phyloP scores from a whole-genome alignment of 225 moss, liverwort and hornwort genomes.

The Climacium dendroides region DNA sequence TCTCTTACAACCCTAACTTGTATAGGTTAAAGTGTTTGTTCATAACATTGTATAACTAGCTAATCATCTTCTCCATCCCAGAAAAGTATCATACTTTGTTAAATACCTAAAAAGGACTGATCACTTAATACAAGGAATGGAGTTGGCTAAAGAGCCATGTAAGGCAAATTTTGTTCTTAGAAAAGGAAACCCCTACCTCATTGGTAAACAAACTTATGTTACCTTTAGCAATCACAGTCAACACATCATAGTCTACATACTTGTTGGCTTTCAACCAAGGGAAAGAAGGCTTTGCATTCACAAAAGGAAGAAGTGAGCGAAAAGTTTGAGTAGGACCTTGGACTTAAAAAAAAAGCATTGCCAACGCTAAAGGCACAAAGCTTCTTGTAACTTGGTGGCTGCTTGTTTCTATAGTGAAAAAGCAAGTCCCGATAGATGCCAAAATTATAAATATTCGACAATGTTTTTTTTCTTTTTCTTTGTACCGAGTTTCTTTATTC shows the following conservation, averaged over 20 bases:
- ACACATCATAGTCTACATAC: background rate
- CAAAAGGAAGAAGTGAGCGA: background rate
- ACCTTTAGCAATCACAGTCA: background rate
- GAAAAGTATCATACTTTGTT: too few species aligned
- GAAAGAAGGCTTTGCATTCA: background rate
- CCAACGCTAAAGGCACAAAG: background rate
- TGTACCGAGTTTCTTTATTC: background rate
- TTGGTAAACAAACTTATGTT: too few species aligned
- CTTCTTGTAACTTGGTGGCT: background rate
- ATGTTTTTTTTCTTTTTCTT: background rate
- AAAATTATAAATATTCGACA: background rate
- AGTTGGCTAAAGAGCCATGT: too few species aligned
- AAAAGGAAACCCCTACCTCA: too few species aligned
- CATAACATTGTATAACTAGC: too few species aligned
- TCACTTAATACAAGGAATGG: too few species aligned
- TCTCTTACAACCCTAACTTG: background rate
- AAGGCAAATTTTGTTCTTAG: too few species aligned
- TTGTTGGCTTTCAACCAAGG: background rate
- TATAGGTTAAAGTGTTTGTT: background rate
- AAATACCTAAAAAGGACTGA: too few species aligned
- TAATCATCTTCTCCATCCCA: too few species aligned
- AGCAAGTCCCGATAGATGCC: accelerated
- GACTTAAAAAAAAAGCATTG: background rate
- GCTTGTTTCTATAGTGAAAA: background rate
- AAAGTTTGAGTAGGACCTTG: background rate